These are phyloP conservation scores for Neurospora sp. DNA, from an alignment of 495 filamentous ascomycete species.

Conservation along the genomic window DNA sequence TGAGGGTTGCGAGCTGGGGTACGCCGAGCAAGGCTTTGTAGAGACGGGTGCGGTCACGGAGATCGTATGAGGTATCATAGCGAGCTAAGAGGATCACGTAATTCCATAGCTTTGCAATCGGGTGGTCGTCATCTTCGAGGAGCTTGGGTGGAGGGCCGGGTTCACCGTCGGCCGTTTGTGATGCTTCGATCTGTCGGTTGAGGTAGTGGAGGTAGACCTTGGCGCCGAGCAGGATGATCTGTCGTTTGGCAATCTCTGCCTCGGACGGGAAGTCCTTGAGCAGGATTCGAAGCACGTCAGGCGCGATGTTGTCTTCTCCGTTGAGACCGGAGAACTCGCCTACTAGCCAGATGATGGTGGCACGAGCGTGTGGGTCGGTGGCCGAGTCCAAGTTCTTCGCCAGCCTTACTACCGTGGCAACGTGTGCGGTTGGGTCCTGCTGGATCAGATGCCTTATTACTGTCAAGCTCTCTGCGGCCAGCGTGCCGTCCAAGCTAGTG, in stretches of 20 bases:
- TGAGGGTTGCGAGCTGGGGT: constrained; percentile 78
- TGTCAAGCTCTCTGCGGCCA: constrained; percentile 84
- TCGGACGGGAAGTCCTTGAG: constrained; percentile 77
- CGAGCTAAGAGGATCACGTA: constrained; percentile 78
- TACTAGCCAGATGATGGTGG: constrained; percentile 94
- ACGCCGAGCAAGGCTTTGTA: constrained; percentile 74
- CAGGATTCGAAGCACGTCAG: constrained; percentile 86
- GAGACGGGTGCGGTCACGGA: constrained; percentile 79
- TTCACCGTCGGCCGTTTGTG: constrained; percentile 17
- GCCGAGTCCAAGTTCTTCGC: constrained; percentile 84
- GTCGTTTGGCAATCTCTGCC: constrained; percentile 73
- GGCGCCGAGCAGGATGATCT: constrained; percentile 84
- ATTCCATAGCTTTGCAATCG: constrained; percentile 66
- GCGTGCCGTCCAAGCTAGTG: constrained; percentile 68
- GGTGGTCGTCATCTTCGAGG: constrained; percentile 46
- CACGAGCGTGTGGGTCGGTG: constrained; percentile 74
- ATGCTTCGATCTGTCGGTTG: constrained; percentile 43
- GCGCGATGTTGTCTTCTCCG: constrained; percentile 74
- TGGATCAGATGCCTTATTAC: constrained; percentile 94
- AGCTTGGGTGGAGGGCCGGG: constrained; percentile 14
- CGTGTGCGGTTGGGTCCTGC: constrained; percentile 68
- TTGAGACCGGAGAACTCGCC: constrained; percentile 82
- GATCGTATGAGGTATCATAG: constrained; percentile 90
- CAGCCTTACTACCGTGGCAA: constrained; percentile 72
- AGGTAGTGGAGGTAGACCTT: constrained; percentile 90